phyloP scores from a whole-genome alignment of 495 filamentous ascomycete species.

The Lasiosphaeria hispida region DNA sequence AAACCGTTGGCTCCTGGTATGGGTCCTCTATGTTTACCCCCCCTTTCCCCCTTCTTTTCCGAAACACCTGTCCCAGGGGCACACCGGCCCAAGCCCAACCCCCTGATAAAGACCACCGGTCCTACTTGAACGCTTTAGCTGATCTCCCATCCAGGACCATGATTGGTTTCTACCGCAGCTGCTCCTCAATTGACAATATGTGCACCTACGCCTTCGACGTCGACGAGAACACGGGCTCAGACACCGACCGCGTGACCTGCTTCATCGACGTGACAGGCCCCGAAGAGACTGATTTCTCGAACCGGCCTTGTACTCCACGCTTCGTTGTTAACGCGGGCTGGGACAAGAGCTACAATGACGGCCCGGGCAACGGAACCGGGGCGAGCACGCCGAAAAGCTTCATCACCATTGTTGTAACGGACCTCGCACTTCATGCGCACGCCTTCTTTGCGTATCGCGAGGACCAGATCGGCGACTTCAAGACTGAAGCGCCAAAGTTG shows the following conservation, averaged over 20 bases:
- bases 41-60: no score
- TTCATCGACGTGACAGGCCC: constrained; percentile 18
- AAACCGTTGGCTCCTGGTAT: no score
- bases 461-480: constrained; percentile 11
- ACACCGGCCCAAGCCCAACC: no score
- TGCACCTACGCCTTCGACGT: background rate
- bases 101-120: background rate
- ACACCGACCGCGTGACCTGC: background rate
- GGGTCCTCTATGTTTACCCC: no score
- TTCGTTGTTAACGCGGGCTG: constrained; percentile 28
- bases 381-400: constrained; percentile 12
- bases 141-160: background rate
- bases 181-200: background rate
- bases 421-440: background rate
- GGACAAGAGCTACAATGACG: background rate
- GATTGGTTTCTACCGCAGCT: background rate
- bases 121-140: background rate
- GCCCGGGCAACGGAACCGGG: no score
- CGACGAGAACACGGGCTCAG: background rate
- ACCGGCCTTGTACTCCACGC: constrained; percentile 10
- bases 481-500: background rate
- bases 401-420: constrained; percentile 25
- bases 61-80: no score
- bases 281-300: constrained; percentile 13
- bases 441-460: constrained; percentile 32